phyloP scores from a whole-genome alignment of 129 eudicot genomes.

The Arctium minus region DNA sequence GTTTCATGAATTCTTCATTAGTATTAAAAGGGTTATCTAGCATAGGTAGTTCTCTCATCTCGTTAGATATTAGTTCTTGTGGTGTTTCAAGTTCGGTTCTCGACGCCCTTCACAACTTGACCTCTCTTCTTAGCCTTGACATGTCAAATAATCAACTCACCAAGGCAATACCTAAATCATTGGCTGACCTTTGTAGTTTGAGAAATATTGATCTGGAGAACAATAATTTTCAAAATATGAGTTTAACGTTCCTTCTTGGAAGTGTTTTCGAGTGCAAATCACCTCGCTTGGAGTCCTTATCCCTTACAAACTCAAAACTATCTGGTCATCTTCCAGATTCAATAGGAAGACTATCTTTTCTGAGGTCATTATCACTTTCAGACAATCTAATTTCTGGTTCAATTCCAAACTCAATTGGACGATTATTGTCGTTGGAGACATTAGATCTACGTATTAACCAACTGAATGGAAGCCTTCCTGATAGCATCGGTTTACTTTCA shows the following conservation, averaged over 20 bases:
- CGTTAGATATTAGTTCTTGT: not conserved
- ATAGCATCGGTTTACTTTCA: constrained; percentile 13
- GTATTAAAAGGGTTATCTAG: constrained; percentile 11
- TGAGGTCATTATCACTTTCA: not conserved
- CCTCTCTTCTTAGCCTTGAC: not conserved
- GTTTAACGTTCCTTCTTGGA: not conserved
- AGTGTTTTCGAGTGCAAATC: constrained; percentile 10
- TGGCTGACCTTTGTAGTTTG: constrained; percentile 5
- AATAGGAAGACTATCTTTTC: not conserved
- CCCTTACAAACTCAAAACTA: not conserved
- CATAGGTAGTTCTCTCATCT: not conserved
- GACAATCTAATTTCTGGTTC: not conserved
- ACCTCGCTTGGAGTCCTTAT: constrained; percentile 8
- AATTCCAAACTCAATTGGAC: constrained; percentile 22
- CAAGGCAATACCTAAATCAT: not conserved
- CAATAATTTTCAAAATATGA: not conserved
- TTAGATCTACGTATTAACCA: constrained; percentile 8
- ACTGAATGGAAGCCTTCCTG: constrained; percentile 1
- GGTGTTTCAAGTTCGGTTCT: constrained; percentile 8
- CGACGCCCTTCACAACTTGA: not conserved
- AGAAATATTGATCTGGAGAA: not conserved
- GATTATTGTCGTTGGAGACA: constrained; percentile 9
- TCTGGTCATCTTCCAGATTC: constrained; percentile 11
- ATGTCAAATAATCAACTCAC: not conserved
- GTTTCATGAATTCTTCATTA: not conserved